Percentiles rank a stretch among this genome's conserved stretches.
phyloP scores from a whole-genome alignment of 2,329 filamentous ascomycete genomes.

The Onygenales sp. region DNA sequence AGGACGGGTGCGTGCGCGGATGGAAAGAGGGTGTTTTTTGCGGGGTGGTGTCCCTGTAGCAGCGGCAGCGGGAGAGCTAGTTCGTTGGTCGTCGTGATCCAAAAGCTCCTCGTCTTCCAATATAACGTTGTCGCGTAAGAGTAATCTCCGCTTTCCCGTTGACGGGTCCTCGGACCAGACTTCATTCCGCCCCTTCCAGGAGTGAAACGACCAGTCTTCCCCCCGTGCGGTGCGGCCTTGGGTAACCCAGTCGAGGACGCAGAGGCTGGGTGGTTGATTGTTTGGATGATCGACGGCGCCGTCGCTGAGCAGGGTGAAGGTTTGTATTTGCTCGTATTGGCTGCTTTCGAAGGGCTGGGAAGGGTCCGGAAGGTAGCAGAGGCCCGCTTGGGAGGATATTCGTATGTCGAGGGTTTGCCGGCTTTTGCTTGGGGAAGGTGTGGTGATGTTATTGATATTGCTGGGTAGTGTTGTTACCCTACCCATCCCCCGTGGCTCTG shows the following conservation, averaged over 20 bases:
- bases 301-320: conserved; percentile 49
- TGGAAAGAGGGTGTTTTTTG: conserved; percentile 7
- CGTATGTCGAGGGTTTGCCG: conserved; percentile 41
- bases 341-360: conserved; percentile 83
- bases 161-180: conserved; percentile 39
- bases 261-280: conserved; percentile 47
- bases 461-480: conserved; percentile 14
- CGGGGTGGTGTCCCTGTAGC: not conserved
- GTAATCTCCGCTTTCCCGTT: conserved; percentile 45
- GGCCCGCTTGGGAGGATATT: conserved; percentile 39
- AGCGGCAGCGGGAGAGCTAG: not conserved
- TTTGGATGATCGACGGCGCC: not conserved
- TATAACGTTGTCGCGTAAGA: conserved; percentile 78
- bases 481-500: conserved; percentile 33
- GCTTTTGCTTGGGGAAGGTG: conserved; percentile 34
- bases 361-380: conserved; percentile 73
- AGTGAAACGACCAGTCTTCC: conserved; percentile 76
- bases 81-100: conserved; percentile 5
- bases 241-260: conserved; percentile 88
- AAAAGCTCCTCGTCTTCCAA: conserved; percentile 47
- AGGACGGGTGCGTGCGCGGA: conserved; percentile 57
- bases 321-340: conserved; percentile 74
- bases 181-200: conserved; percentile 80
- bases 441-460: not conserved
- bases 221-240: conserved; percentile 76